Evolutionary conservation across 192 early-diverging fungal species (phyloP), one percentile per base, ranked within the genome.

Genomic region (Phlyctochytrium planicorne): DNA sequence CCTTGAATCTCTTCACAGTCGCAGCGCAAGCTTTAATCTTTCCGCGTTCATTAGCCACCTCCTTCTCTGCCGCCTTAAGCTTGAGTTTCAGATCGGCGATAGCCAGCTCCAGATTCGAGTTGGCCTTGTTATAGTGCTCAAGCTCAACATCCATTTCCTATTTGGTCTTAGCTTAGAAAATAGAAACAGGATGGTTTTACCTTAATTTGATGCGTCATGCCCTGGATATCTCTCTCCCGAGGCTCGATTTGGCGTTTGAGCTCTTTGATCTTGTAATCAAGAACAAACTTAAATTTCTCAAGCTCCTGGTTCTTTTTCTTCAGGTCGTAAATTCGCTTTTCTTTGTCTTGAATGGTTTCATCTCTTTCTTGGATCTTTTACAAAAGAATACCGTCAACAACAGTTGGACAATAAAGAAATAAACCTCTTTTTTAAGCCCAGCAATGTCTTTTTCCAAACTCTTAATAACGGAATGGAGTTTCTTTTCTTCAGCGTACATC

Each of bases 221-320:
- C 81, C 50, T 80, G 59, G 60, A 88, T 87, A 53, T 87, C 80
- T 24, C 77, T 63, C 65, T 88, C 86, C 2, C 84, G 50, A 2
- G 86, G 86, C 70, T 88, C 86, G 56, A 88, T 83, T 62, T 88
- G 86, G 29, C 72, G 68, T 66, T 87, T 87, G 34, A 88, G 78
- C 71, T 88, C 86, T 55, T 85, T 82, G 74, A 88, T 88, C 63
- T 83, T 82, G 74, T 85, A 88, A 73, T 88, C 86, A 4, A 88
- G 71, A 10, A 88, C 86, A 59, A 88, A 88, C 66, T 88, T 88
- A 74, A 88, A 88, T 67, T 88, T 88, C 67, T 88, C 86, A 17
- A 88, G 78, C 76, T 88, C 86, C 55, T 87, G 84, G 60, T 88
- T 88, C 73, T 88, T 88, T 59, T 88, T 88, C 65, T 88, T 88